A percentile compares a stretch with the other conserved stretches of the same genome.
phyloP scores from a whole-genome alignment of 176 grass and related monocot species.

The Secale cereale region DNA sequence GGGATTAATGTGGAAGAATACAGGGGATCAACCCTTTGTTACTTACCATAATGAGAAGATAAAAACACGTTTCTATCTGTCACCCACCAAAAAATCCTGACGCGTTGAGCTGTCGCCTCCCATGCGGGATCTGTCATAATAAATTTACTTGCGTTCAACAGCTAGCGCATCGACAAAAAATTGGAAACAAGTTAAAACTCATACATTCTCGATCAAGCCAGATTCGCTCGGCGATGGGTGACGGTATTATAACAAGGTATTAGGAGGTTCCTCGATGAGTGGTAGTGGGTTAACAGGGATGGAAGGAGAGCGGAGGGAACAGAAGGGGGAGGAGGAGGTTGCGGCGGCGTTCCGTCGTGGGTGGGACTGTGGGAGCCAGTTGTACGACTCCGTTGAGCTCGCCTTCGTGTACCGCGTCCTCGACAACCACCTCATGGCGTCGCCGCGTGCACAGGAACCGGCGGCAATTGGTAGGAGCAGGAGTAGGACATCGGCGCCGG shows the following conservation, averaged over 20 bases:
- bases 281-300: not conserved
- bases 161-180: not conserved
- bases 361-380: constrained; percentile 69
- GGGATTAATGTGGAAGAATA: not conserved
- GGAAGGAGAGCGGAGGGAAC: not conserved
- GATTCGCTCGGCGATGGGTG: not conserved
- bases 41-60: not conserved
- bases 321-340: not conserved
- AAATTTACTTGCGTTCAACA: not conserved
- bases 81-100: not conserved
- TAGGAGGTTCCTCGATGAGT: not conserved
- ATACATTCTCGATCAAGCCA: not conserved
- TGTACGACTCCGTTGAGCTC: constrained; percentile 75
- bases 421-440: constrained; percentile 44
- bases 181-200: not conserved
- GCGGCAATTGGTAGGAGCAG: not conserved
- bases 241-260: not conserved
- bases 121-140: not conserved
- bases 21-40: not conserved
- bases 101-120: not conserved
- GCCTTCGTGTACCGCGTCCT: constrained; percentile 47
- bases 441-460: constrained; percentile 12
- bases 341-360: not conserved
- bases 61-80: not conserved
- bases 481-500: not conserved